Evolutionary conservation across 257 asterid genomes (phyloP), one percentile per base, ranked within the genome.

Genomic region (Penstemon newberryi): DNA sequence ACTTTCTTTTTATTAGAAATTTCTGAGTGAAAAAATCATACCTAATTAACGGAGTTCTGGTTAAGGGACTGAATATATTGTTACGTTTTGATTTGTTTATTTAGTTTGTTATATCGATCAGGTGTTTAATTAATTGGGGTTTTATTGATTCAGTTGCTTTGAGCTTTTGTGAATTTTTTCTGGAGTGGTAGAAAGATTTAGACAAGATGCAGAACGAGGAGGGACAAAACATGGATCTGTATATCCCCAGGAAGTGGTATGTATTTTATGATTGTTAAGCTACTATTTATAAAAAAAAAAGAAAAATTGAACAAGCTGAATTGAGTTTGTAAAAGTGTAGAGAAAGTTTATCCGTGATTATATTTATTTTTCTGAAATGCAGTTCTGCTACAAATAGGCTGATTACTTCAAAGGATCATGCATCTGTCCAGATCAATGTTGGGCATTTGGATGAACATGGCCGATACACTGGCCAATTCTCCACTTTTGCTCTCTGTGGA

Each of bases 391-490:
- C 98, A 3, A 91, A 89, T 67, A 83, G 98, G 85, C 72, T 91
- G 80, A 89, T 91, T 65, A 91, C 96, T 7, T 91, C 97, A 5
- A 91, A 88, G 88, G 97, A 91, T 71, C 97, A 91, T 39, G 97
- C 96, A 0, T 89, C 97, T 3, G 95, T 91, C 36, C 97, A 91
- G 80, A 75, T 91, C 66, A 91, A 91, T 56, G 40, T 91, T 8
- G 96, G 95, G 0, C 97, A 91, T 77, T 62, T 91, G 83, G 95
- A 91, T 66, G 96, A 85, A 80, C 72, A 56, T 43, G 98, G 98
- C 11, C 7, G 81, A 0, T 89, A 89, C 76, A 87, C 84, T 1
- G 91, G 93, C 8, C 78, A 60, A 44, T 84, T 74, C 70, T 67
- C 98, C 4, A 89, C 97, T 0, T 91, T 87, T 64, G 96, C 98